phyloP scores from a whole-genome alignment of 2,329 filamentous ascomycete genomes.

The Raffaelea ambrosiae region DNA sequence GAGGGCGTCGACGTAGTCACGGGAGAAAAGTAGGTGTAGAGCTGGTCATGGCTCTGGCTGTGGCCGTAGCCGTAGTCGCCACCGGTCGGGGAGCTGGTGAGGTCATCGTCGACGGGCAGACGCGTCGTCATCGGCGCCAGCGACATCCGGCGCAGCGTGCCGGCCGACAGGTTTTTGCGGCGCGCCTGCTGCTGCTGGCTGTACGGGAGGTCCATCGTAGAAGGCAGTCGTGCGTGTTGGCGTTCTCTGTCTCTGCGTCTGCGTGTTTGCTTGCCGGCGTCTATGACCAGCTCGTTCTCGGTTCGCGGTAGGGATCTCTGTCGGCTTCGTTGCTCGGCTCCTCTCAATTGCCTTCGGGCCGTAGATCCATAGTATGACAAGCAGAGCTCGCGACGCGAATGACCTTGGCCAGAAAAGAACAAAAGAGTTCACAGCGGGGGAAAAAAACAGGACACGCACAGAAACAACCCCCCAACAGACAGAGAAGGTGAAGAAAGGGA shows the following conservation, averaged over 20 bases:
- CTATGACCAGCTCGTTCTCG: no score
- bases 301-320: background rate
- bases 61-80: constrained; percentile 35
- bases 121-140: constrained; percentile 57
- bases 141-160: constrained; percentile 50
- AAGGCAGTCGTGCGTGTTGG: no score
- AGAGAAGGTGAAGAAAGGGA: background rate
- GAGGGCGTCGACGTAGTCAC: constrained; percentile 31
- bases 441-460: no score
- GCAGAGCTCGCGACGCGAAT: no score
- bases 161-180: constrained; percentile 50
- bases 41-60: constrained; percentile 24
- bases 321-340: no score
- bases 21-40: constrained; percentile 2
- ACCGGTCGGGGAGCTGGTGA: constrained; percentile 14
- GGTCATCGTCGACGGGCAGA: constrained; percentile 49
- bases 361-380: no score
- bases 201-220: constrained; percentile 30
- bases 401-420: no score
- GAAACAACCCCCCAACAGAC: no score
- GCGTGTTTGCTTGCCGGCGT: no score
- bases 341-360: no score
- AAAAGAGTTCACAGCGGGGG: no score
- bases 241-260: no score
- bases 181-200: constrained; percentile 50